Conservation (phyloP, 176 grass and related monocot genomes). For the Aegilops sharonensis region DNA sequence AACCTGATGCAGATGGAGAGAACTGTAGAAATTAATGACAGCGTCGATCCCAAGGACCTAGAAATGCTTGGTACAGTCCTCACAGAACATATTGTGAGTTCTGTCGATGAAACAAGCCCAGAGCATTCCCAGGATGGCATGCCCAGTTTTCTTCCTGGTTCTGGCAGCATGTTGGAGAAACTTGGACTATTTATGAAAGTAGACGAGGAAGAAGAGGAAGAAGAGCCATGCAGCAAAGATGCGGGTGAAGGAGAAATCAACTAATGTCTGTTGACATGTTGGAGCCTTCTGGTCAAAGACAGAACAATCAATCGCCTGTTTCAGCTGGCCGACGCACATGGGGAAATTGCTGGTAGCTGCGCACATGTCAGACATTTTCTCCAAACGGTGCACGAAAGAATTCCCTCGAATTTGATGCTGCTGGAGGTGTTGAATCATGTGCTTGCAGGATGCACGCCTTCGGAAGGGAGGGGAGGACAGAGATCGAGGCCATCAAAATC, state of each 20-base stretch:
- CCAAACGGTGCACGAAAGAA: background rate
- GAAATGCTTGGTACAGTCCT: constrained; percentile 79
- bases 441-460: background rate
- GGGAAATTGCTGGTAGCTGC: background rate
- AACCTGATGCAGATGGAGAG: constrained; percentile 66
- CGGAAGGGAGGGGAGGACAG: background rate
- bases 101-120: constrained; percentile 72
- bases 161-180: constrained; percentile 67
- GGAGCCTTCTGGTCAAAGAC: background rate
- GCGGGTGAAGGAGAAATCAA: constrained; percentile 71
- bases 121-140: constrained; percentile 70
- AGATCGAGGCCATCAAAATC: constrained; percentile 7
- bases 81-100: constrained; percentile 62
- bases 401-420: background rate
- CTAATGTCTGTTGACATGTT: constrained; percentile 27
- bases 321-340: background rate
- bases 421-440: background rate
- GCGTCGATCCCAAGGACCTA: constrained; percentile 63
- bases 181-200: constrained; percentile 88
- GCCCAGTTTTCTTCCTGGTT: constrained; percentile 50
- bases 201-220: constrained; percentile 90
- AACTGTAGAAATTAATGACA: constrained; percentile 85
- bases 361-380: background rate
- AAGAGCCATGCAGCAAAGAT: constrained; percentile 56
- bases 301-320: background rate